These are phyloP conservation scores for Coriolopsis trogii DNA, from an alignment of 1,284 basidiomycete species.

Conservation along the genomic window DNA sequence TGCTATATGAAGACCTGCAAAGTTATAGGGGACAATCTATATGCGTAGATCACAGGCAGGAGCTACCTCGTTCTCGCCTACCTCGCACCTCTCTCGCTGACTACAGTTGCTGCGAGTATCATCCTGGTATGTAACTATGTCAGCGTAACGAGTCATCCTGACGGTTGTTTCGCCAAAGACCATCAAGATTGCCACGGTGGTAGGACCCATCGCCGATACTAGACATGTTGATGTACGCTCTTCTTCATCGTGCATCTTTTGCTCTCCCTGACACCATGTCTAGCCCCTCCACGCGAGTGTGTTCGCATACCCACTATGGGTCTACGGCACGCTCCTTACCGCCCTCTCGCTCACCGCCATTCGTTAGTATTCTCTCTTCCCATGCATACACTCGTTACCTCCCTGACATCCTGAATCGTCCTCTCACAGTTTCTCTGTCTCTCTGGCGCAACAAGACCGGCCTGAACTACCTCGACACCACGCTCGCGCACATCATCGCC, in stretches of 20 bases:
- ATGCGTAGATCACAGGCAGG: constrained; percentile 42
- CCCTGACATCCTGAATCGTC: background rate
- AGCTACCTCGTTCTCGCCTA: constrained; percentile 40
- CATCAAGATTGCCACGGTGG: constrained; percentile 22
- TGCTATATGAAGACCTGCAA: background rate
- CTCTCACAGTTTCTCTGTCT: constrained; percentile 40
- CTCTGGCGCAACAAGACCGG: constrained; percentile 50
- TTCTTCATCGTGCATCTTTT: background rate
- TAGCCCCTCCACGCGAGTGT: constrained; percentile 40
- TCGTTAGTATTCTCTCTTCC: constrained; percentile 33
- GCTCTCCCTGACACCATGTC: background rate
- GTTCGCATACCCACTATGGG: constrained; percentile 30
- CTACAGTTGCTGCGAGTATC: constrained; percentile 37
- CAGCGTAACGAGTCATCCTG: background rate
- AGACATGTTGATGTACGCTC: constrained; percentile 29
- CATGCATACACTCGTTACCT: background rate
- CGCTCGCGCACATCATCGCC: constrained; percentile 44
- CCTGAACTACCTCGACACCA: constrained; percentile 43
- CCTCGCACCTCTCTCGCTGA: constrained; percentile 30
- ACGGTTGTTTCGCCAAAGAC: constrained; percentile 18
- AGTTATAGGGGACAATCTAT: background rate
- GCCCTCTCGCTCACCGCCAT: constrained; percentile 45
- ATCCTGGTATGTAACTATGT: constrained; percentile 36
- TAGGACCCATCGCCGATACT: constrained; percentile 8
- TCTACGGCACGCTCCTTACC: constrained; percentile 37